Evolutionary conservation across 2,329 filamentous ascomycete genomes (phyloP).

Genomic region (Botrytis paeoniae): DNA sequence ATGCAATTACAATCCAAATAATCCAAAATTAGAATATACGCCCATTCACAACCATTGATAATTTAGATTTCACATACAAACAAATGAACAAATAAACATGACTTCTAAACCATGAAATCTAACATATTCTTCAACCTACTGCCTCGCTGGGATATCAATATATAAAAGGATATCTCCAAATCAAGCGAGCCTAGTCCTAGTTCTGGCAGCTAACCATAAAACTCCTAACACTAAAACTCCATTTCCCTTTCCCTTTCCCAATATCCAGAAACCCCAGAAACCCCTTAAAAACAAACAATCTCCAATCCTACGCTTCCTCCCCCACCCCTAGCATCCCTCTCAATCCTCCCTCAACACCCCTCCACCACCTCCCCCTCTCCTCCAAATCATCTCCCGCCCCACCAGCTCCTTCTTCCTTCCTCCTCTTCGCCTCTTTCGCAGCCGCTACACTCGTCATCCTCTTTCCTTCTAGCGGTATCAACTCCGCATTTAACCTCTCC

Average conservation of each 20-base stretch:
- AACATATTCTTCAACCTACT: background rate
- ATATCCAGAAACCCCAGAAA: background rate
- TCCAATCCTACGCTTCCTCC: conserved; percentile 35
- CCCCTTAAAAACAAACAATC: background rate
- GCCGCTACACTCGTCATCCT: conserved; percentile 62
- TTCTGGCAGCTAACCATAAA: background rate
- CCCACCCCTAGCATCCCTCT: conserved; percentile 60
- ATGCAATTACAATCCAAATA: rapidly evolving
- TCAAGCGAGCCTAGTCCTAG: background rate
- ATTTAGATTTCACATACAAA: rapidly evolving
- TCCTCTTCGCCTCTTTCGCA: conserved; percentile 66
- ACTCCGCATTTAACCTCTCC: conserved; percentile 63
- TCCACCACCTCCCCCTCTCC: conserved; percentile 72
- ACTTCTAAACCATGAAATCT: background rate
- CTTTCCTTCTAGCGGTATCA: conserved; percentile 66
- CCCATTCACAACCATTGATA: background rate
- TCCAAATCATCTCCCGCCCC: conserved; percentile 72
- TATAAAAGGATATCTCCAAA: background rate
- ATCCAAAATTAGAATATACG: background rate
- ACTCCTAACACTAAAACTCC: background rate
- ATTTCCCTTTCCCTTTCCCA: background rate
- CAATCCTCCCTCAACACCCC: conserved; percentile 62
- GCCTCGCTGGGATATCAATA: background rate
- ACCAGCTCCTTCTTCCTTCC: conserved; percentile 63
- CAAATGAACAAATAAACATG: background rate